Conservation (phyloP, 768 basidiomycete genomes). For the Porpolomopsis calyptriformis region DNA sequence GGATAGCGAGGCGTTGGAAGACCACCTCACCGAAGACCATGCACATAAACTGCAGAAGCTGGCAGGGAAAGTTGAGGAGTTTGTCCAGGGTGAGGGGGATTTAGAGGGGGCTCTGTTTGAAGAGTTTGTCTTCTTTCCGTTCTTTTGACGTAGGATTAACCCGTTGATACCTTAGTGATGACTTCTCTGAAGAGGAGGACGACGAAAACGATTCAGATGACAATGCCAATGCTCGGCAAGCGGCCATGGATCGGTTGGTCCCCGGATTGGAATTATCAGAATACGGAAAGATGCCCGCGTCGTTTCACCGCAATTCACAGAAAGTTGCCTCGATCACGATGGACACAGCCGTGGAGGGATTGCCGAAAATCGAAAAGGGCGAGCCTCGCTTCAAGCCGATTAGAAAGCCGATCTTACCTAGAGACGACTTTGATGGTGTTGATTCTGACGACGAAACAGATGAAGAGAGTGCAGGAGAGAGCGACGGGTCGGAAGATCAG, state of each 20-base stretch:
- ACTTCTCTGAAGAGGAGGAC: conserved; percentile 52
- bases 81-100: conserved; percentile 84
- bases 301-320: conserved; percentile 62
- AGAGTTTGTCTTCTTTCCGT: conserved; percentile 45
- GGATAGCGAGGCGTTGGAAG: conserved; percentile 28
- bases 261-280: conserved; percentile 69
- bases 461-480: conserved; percentile 44
- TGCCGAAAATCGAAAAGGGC: conserved; percentile 1
- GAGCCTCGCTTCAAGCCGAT: conserved; percentile 33
- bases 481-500: conserved; percentile 60
- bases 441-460: conserved; percentile 86
- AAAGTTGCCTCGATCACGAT: conserved; percentile 40
- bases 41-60: conserved; percentile 62
- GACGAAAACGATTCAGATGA: conserved; percentile 35
- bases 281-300: conserved; percentile 80
- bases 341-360: conserved; percentile 31
- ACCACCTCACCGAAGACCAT: conserved; percentile 49
- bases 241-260: conserved; percentile 72
- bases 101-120: conserved; percentile 82
- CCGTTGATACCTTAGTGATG: conserved; percentile 36
- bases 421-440: conserved; percentile 84
- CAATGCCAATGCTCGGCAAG: conserved; percentile 34
- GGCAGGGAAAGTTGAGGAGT: conserved; percentile 79
- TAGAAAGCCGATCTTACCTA: conserved; percentile 69
- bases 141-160: not conserved